A percentile compares a stretch with the other conserved stretches of the same genome.
Evolutionary conservation across 1,284 basidiomycete genomes (phyloP).

Genomic region (Microbotryomycetes sp.): DNA sequence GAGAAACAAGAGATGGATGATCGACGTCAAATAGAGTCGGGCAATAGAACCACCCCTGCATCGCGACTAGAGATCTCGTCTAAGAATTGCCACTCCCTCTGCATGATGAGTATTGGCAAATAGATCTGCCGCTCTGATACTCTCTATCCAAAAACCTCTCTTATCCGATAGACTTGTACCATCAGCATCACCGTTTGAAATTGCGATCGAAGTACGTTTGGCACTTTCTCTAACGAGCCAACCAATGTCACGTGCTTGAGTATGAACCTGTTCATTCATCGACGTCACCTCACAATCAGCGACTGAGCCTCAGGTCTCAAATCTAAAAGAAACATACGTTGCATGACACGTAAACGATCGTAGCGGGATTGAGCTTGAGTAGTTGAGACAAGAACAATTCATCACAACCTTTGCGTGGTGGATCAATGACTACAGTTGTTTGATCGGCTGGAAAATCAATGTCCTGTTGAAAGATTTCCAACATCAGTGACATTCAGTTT

Average conservation of each 20-base stretch:
- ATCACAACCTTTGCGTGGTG: constrained; percentile 86
- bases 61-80: constrained; percentile 18
- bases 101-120: constrained; percentile 93
- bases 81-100: constrained; percentile 65
- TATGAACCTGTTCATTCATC: constrained; percentile 54
- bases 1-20: too few relatives aligned
- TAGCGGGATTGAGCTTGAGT: constrained; percentile 59
- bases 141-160: constrained; percentile 62
- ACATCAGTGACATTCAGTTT: too few relatives aligned
- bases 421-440: constrained; percentile 75
- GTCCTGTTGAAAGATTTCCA: constrained; percentile 19
- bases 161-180: constrained; percentile 41
- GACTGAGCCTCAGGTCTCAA: background rate
- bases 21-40: too few relatives aligned
- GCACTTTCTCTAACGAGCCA: constrained; percentile 53
- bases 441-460: constrained; percentile 58
- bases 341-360: constrained; percentile 85
- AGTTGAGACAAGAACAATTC: constrained; percentile 72
- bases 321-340: constrained; percentile 51
- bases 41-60: too few relatives aligned
- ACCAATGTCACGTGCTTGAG: constrained; percentile 76
- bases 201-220: background rate
- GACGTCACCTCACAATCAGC: background rate
- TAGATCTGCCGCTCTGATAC: constrained; percentile 76
- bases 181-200: constrained; percentile 42